Conservation (phyloP, 208 protist genomes). For the Leishmania tropica region DNA sequence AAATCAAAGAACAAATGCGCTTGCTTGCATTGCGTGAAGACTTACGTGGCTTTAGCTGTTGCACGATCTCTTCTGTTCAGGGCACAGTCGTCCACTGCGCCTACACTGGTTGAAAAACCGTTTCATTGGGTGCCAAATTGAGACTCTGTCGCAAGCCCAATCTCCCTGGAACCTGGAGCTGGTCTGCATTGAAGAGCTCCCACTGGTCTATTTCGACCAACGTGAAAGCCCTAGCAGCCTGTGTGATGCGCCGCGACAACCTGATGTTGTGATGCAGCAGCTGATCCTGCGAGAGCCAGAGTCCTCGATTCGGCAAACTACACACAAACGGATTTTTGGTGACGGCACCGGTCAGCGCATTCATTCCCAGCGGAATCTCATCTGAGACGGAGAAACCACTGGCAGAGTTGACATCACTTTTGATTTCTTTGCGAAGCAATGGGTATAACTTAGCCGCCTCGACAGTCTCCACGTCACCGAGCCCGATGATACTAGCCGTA, state of each 20-base stretch:
- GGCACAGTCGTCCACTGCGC: not conserved
- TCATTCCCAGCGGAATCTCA: conserved; percentile 72
- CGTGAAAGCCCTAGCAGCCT: conserved; percentile 37
- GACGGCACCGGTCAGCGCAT: conserved; percentile 74
- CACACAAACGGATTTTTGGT: conserved; percentile 79
- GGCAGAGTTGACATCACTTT: not conserved
- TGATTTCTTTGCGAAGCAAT: conserved; percentile 33
- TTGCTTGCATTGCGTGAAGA: not conserved
- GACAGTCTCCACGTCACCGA: conserved; percentile 64
- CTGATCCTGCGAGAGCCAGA: conserved; percentile 89
- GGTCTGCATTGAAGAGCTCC: conserved; percentile 88
- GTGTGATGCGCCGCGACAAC: conserved; percentile 26
- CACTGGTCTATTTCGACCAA: conserved; percentile 84
- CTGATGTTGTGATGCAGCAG: conserved; percentile 63
- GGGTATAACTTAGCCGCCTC: conserved; percentile 54
- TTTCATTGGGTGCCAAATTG: conserved; percentile 4
- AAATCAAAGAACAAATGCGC: conserved; percentile 6
- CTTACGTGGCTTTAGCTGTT: not conserved
- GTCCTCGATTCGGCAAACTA: conserved; percentile 56
- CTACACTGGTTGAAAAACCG: conserved; percentile 38
- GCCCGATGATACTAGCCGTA: conserved; percentile 58
- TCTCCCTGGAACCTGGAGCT: conserved; percentile 79
- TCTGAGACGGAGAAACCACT: conserved; percentile 17
- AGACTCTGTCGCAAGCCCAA: conserved; percentile 56
- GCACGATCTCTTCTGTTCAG: not conserved